Conservation (phyloP, 2,329 filamentous ascomycete genomes). For the Camptophora hylomeconis region DNA sequence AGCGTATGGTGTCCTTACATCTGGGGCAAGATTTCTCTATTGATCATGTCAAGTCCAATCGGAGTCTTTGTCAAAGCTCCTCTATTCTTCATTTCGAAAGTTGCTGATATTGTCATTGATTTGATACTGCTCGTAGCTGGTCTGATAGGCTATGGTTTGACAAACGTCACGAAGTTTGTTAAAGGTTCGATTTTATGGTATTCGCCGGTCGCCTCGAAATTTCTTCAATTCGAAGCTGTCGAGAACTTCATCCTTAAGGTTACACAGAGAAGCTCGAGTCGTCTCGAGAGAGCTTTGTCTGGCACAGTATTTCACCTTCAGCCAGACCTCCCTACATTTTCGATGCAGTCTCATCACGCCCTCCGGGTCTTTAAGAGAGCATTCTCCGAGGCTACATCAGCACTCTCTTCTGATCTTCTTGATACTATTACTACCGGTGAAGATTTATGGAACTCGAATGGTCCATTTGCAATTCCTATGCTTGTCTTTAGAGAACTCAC, state of each 20-base stretch:
- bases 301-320: conserved; percentile 16
- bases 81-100: conserved; percentile 55
- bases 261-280: conserved; percentile 12
- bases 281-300: conserved; percentile 14
- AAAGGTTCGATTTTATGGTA: conserved; percentile 16
- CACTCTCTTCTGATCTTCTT: not conserved
- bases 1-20: conserved; percentile 90
- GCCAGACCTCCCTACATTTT: conserved; percentile 62
- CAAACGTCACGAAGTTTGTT: conserved; percentile 22
- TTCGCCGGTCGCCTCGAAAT: conserved; percentile 7
- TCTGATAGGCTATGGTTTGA: conserved; percentile 37
- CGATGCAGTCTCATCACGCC: conserved; percentile 60
- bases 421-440: not conserved
- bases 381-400: not conserved
- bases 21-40: conserved; percentile 70
- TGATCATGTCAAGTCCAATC: conserved; percentile 66
- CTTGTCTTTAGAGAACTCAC: not conserved
- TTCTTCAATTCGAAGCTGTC: conserved; percentile 9
- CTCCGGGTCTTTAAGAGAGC: conserved; percentile 13
- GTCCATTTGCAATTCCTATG: not conserved
- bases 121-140: conserved; percentile 17
- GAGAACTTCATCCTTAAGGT: conserved; percentile 11
- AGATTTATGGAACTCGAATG: conserved; percentile 1
- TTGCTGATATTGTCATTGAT: conserved; percentile 72
- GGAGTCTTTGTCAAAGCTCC: conserved; percentile 54